Evolutionary conservation across 352 stramenopile species (phyloP), one percentile per base, ranked within the genome.

Genomic region (Phytophthora citricola): DNA sequence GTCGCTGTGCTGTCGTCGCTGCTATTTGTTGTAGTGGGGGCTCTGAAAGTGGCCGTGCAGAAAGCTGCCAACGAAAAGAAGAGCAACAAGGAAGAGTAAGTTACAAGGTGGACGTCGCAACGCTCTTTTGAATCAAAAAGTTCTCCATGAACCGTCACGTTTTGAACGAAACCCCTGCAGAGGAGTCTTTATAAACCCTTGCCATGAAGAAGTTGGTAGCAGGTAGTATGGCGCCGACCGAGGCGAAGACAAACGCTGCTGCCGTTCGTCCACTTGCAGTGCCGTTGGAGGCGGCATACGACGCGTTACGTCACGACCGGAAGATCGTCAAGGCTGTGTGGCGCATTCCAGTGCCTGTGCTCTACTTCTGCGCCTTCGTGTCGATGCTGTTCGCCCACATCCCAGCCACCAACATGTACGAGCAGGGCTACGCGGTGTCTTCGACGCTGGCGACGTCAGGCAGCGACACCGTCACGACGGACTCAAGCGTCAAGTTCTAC

Each of bases 361-460:
- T 81, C 43, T 81, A 76, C 68, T 81, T 87, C 26, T 63, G 55
- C 31, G 31, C 69, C 20, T 85, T 83, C 50, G 68, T 87, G 1
- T 62, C 51, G 17, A 85, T 87, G 82, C 60, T 85, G 15, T 83
- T 78, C 47, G 20, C 69, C 20, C 76, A 85, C 51, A 63, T 85
- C 27, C 76, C 76, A 14, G 63, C 78, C 6, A 55, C 58, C 20
- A 54, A 27, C 17, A 64, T 87, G 43, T 85, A 73, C 52, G 53
- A 73, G 32, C 73, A 83, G 10, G 66, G 63, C 2, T 64, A 60
- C 29, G 73, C 76, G 0, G 56, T 87, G 3, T 76, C 62, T 0
- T 74, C 62, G 17, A 68, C 66, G 22, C 63, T 79, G 34, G 79
- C 41, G 22, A 81, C 52, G 29, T 78, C 82, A 0, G 79, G 81